Evolutionary conservation across 78 protist genomes (phyloP).

Genomic region (Parvularia atlantis): DNA sequence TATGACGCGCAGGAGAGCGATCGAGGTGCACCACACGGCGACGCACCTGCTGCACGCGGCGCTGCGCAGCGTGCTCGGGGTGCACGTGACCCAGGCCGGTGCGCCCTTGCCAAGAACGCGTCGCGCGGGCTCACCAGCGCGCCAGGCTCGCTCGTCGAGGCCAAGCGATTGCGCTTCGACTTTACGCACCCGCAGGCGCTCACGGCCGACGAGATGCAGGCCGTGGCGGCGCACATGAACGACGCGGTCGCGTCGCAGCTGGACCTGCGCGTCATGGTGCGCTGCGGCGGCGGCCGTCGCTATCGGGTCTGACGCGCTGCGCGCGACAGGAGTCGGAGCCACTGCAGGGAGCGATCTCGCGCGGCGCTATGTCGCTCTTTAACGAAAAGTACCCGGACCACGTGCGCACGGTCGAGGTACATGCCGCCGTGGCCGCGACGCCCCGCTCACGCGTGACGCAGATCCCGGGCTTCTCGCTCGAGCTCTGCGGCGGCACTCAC

Average conservation of each 20-base stretch:
- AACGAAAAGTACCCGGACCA: slow-evolving; percentile 10
- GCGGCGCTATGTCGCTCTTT: slow-evolving; percentile 6
- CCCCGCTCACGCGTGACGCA: too few relatives aligned
- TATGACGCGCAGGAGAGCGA: too few relatives aligned
- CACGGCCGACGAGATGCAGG: not conserved
- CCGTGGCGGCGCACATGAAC: slow-evolving; percentile 3
- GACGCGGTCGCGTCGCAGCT: not conserved
- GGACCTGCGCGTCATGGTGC: not conserved
- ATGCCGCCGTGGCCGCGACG: too few relatives aligned
- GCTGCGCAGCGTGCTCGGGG: slow-evolving; percentile 8
- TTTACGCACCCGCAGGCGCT: slow-evolving; percentile 4
- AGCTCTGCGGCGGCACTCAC: slow-evolving; percentile 35
- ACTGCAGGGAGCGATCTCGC: too few relatives aligned
- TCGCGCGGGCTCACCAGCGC: not conserved
- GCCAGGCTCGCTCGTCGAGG: slow-evolving; percentile 13
- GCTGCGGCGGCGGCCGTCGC: not conserved
- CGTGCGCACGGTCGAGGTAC: slow-evolving; percentile 14
- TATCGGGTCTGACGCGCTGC: too few relatives aligned
- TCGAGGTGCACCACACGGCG: slow-evolving; percentile 28
- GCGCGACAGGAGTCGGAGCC: not conserved
- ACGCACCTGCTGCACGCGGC: slow-evolving; percentile 18
- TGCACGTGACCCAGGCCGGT: not conserved
- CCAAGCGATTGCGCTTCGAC: slow-evolving; percentile 23
- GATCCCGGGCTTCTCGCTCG: not conserved
- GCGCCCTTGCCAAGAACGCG: too few relatives aligned